These are phyloP conservation scores for Ustilaginoidea virens DNA, from an alignment of 2,329 filamentous ascomycete genomes.

Conservation along the genomic window DNA sequence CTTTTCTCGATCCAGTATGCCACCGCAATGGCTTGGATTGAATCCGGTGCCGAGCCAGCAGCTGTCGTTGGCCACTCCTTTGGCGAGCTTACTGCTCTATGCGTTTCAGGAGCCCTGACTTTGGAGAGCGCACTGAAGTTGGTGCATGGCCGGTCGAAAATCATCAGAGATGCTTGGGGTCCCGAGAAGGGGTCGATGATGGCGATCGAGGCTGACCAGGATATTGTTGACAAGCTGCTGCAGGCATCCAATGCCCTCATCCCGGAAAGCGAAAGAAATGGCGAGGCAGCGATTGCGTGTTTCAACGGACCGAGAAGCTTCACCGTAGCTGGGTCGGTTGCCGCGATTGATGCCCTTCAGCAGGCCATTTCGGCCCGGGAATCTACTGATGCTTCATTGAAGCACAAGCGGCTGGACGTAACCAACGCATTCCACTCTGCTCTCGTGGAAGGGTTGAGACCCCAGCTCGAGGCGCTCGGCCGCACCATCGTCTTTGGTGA, in stretches of 20 bases:
- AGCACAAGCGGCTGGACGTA: slow-evolving; percentile 23
- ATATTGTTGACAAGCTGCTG: slow-evolving; percentile 2
- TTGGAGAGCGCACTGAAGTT: slow-evolving; percentile 16
- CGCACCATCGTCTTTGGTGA: slow-evolving; percentile 3
- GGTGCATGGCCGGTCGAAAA: slow-evolving; percentile 12
- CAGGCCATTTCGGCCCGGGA: neutral
- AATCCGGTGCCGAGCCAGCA: slow-evolving; percentile 12
- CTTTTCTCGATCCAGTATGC: slow-evolving; percentile 26
- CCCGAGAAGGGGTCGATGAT: slow-evolving; percentile 23
- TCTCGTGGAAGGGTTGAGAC: slow-evolving; percentile 20
- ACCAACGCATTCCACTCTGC: slow-evolving; percentile 32
- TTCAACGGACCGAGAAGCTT: slow-evolving; percentile 27
- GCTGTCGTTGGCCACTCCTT: slow-evolving; percentile 23
- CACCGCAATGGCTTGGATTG: slow-evolving; percentile 19
- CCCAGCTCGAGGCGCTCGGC: slow-evolving; percentile 11
- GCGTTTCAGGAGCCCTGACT: slow-evolving; percentile 16
- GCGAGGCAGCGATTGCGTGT: slow-evolving; percentile 24
- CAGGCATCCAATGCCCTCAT: slow-evolving; percentile 6
- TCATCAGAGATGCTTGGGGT: slow-evolving; percentile 19
- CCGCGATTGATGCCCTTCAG: slow-evolving; percentile 15
- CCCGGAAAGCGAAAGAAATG: slow-evolving; percentile 6
- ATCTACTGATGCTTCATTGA: slow-evolving; percentile 10
- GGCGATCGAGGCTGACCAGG: slow-evolving; percentile 16
- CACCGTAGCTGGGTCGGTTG: slow-evolving; percentile 22
- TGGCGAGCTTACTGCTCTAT: slow-evolving; percentile 25